phyloP scores from a whole-genome alignment of 495 filamentous ascomycete genomes.

The Apiosordaria backusii region DNA sequence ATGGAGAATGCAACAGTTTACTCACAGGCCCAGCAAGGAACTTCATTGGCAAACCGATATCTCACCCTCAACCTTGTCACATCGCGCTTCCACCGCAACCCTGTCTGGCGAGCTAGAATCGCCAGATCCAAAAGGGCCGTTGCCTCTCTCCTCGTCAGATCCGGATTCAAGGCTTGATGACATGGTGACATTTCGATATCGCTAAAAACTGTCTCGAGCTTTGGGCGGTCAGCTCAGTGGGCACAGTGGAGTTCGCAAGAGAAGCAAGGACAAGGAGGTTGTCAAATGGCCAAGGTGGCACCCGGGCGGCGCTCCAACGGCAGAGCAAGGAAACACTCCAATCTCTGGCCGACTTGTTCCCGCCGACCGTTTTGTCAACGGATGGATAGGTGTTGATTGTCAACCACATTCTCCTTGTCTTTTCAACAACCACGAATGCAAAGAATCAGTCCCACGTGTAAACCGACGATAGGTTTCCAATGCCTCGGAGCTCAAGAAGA shows the following conservation, averaged over 20 bases:
- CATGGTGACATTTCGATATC: neutral
- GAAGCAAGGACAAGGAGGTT: neutral
- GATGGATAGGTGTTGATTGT: neutral
- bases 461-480: neutral
- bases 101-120: constrained; percentile 4
- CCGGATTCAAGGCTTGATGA: neutral
- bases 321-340: neutral
- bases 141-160: neutral
- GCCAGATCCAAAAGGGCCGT: neutral
- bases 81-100: neutral
- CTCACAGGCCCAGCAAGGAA: constrained; percentile 6
- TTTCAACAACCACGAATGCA: neutral
- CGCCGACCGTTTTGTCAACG: neutral
- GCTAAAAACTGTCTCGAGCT: neutral
- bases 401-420: neutral
- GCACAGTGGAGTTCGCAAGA: neutral
- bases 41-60: constrained; percentile 10
- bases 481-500: constrained; percentile 1
- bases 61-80: neutral
- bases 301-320: constrained; percentile 1
- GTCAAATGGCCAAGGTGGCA: constrained; percentile 1
- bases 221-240: neutral
- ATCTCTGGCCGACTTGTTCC: neutral
- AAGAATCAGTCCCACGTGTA: neutral
- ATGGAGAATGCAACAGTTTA: constrained; percentile 6